A percentile compares a stretch with the other conserved stretches of the same genome.
These are phyloP conservation scores for Pythium dissotocum DNA, from an alignment of 352 stramenopile genomes.

Conservation along the genomic window DNA sequence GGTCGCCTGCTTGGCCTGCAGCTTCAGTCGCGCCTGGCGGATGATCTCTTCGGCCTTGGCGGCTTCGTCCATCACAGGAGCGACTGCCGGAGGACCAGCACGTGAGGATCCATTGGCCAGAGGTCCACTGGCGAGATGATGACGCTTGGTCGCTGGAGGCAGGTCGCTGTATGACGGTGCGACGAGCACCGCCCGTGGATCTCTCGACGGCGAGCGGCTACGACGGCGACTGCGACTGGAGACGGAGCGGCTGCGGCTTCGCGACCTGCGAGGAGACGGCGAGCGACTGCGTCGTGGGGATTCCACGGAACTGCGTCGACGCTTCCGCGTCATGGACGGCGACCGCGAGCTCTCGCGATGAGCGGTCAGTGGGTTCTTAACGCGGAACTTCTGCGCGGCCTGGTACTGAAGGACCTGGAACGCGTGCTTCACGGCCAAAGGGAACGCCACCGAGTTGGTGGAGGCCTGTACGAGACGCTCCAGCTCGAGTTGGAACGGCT, in stretches of 20 bases:
- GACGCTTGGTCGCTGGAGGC: constrained; percentile 12
- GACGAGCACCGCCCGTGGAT: constrained; percentile 14
- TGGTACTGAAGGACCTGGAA: constrained; percentile 27
- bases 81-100: constrained; percentile 4
- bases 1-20: constrained; percentile 39
- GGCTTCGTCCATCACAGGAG: constrained; percentile 51
- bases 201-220: constrained; percentile 19
- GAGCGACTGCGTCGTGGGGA: constrained; percentile 38
- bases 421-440: constrained; percentile 20
- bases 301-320: constrained; percentile 33
- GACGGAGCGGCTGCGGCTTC: constrained; percentile 34
- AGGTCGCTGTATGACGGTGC: constrained; percentile 21
- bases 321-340: constrained; percentile 37
- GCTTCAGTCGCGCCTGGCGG: constrained; percentile 59
- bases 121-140: not conserved
- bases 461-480: constrained; percentile 12
- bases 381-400: constrained; percentile 1
- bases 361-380: constrained; percentile 12
- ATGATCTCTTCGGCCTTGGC: constrained; percentile 69
- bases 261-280: constrained; percentile 30
- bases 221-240: constrained; percentile 27
- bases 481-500: constrained; percentile 11
- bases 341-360: constrained; percentile 30
- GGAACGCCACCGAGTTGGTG: constrained; percentile 1
- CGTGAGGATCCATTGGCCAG: not conserved